Base-by-base conservation (phyloP, 306 rosid genomes). In the Echinosophora koreensis region DNA sequence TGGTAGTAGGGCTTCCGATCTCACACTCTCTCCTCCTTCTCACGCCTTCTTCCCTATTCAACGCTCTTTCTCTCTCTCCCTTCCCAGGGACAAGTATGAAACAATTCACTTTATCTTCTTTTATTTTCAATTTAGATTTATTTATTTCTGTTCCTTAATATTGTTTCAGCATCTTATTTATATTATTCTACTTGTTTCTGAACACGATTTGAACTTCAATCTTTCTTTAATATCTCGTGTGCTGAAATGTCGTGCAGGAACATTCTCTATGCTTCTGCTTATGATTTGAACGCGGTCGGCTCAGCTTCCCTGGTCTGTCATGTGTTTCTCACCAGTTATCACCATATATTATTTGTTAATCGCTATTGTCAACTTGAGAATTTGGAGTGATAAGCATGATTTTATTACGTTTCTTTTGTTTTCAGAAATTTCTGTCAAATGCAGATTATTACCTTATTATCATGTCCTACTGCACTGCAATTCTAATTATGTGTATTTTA, bases 261-360 rank as follows among this genome's bases (percentile, higher is more conserved):
- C 12, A 34, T 88, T 80, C 44, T 80, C 49, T 73, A 65, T 61
- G 95, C 91, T 41, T 89, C 97, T 50, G 71, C 83, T 50, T 72
- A 84, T 87, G 90, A 82, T 80, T 68, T 87, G 82, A 92, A 94
- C 81, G 92, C 97, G 62, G 83, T 89, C 47, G 87, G 81, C 79
- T 86, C 95, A 61, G 52, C 91, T 73, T 84, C 97, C 46, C 46
- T 82, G 97, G 97, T 92, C 52, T 71, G 98, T 90, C 39, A 59
- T 61, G 77, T 70, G 60, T 65, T 82, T 79, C 67, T 81, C 51
- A 42, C 52, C 17, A n/a, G n/a, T n/a, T n/a, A n/a, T n/a, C n/a
- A 8, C 52, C 71, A 35, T 39, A 42, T 49, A 35, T 39, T 44
- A 44, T 44, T 44, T 44, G 1, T 44, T 44, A 44, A 44, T 55